Evolutionary conservation across 2,329 filamentous ascomycete species (phyloP), one percentile per base, ranked within the genome.

Genomic region (Stachybotrys chartarum): DNA sequence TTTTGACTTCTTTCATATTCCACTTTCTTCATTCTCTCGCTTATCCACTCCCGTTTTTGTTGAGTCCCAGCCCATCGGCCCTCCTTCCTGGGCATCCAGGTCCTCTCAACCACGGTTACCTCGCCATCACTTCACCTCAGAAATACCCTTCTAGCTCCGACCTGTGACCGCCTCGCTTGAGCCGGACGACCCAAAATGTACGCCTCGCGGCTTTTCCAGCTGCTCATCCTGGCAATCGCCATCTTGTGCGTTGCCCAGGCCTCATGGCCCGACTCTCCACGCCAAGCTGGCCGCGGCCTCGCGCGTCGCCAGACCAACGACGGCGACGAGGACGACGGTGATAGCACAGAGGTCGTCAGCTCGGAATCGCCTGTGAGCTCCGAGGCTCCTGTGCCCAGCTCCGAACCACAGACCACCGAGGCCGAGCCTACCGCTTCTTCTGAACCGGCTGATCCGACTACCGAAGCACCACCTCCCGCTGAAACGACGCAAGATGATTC

Each of bases 151-250:
- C 14, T 14, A 6, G 5, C 14, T 42, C 35, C 35, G 35, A 10
- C 35, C 5, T 10, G 35, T 42, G 35, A 42, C 35, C 5, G 35
- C 14, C 5, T 42, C 35, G 10, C 35, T 42, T 42, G 45, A 47
- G 4, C 11, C 48, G 18, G 39, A 54, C 46, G 17, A 50, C 49
- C 51, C 55, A 61, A 54, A 55, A 83, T 84, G 81, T 76, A 77
- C 64, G 68, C 75, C 31, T 70, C 68, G 54, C 73, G 73, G 56
- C 61, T 78, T 52, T 57, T 80, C 39, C 71, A 76, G 63, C 65
- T 82, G 57, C 66, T 83, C 55, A 63, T 81, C 58, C 67, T 80
- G 60, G 77, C 76, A 48, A 68, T 82, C 53, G 77, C 77, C 48
- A 64, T 79, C 56, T 58, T 75, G 54, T 72, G 71, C 50, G 68